A percentile compares a stretch with the other conserved stretches of the same genome.
Evolutionary conservation across 352 stramenopile genomes (phyloP).

Genomic region (Pythium coloratum): DNA sequence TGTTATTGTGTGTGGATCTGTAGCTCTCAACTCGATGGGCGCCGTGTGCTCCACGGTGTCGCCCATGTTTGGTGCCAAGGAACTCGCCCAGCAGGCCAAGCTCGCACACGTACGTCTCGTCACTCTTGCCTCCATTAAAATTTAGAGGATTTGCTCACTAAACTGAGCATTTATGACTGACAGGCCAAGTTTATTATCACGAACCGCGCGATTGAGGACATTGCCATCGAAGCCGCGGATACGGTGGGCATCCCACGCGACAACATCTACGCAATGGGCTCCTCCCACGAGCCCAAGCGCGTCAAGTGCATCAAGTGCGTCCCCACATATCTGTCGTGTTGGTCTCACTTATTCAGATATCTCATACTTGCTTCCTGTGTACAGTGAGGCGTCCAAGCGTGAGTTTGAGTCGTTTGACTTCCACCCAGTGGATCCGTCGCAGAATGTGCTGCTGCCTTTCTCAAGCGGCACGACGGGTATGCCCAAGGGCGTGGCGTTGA

Average conservation of each 20-base stretch:
- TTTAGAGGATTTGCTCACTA: no score
- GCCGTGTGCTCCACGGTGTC: conserved; percentile 57
- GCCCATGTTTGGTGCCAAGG: conserved; percentile 49
- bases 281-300: conserved; percentile 57
- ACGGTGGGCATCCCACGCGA: conserved; percentile 79
- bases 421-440: conserved; percentile 54
- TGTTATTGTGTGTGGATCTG: neutral
- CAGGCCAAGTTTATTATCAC: conserved; percentile 58
- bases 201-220: conserved; percentile 44
- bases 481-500: conserved; percentile 90
- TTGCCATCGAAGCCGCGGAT: conserved; percentile 43
- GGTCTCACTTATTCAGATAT: neutral
- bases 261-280: conserved; percentile 93
- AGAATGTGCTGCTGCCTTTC: conserved; percentile 81
- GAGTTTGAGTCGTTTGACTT: conserved; percentile 45
- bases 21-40: conserved; percentile 50
- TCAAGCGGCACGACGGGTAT: conserved; percentile 93
- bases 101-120: conserved; percentile 11
- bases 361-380: neutral
- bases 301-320: conserved; percentile 44
- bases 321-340: no score
- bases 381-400: conserved; percentile 40
- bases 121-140: no score
- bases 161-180: neutral
- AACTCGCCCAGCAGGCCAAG: conserved; percentile 47